Evolutionary conservation across 176 grass and related monocot species (phyloP), one percentile per base, ranked within the genome.

Genomic region (Microstegium vimineum): DNA sequence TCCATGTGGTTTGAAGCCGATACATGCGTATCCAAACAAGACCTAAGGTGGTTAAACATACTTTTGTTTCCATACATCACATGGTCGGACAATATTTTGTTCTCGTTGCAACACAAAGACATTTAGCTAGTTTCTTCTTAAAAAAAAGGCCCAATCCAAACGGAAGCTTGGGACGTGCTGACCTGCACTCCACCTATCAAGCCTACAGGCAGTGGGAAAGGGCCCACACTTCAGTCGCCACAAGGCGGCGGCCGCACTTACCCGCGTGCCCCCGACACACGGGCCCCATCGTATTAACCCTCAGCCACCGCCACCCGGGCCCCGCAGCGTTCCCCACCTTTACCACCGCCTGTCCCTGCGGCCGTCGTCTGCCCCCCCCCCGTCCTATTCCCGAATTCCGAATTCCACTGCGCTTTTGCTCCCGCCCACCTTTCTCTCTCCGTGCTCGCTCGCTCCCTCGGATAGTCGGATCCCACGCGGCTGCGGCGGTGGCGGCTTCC

Each of bases 391-490:
- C 62, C 72, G 71, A 49, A 23, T 20, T 71, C 73, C 77, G 52
- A 81, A 85, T 85, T 62, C 40, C 45, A 68, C 38, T 22, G 22
- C 73, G 17, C 59, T 51, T 10, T 60, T 13, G 4, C 52, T 77
- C 23, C 62, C 57, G n/a, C 26, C 23, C n/a, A 16, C 4, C 13
- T 11, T 15, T 37, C 69, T 26, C 20, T 49, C 51, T 16, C 68
- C 67, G 13, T 18, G 67, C 37, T 70, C 66, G 36, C 67, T 9
- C 42, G 26, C 64, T 82, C n/a, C n/a, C n/a, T n/a, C n/a, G n/a
- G n/a, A n/a, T n/a, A n/a, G n/a, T n/a, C 60, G 83, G 84, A 90
- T 86, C 88, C 83, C 83, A 71, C 69, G 56, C 75, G 67, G 80
- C 79, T 28, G 45, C 70, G 4, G 70, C 61, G 32, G 71, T 37